A percentile compares a stretch with the other conserved stretches of the same genome.
phyloP scores from a whole-genome alignment of 805 yeast species.

The Starmerella floricola region DNA sequence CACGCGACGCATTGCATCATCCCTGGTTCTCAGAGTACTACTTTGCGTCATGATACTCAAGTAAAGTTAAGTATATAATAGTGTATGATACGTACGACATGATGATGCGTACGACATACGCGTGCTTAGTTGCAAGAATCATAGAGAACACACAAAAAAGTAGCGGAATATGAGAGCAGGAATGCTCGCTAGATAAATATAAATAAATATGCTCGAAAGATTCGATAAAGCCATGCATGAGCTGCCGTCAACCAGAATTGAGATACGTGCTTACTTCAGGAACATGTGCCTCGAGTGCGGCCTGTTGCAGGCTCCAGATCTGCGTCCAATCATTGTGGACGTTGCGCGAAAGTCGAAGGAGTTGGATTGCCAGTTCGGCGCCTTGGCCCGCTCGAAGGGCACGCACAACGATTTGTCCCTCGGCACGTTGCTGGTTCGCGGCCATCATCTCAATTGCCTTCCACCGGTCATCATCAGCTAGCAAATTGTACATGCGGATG shows the following conservation, averaged over 20 bases:
- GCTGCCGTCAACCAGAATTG: background rate
- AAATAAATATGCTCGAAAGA: too few relatives aligned
- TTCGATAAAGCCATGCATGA: background rate
- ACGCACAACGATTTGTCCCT: slow-evolving; percentile 5
- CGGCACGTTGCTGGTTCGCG: slow-evolving; percentile 3
- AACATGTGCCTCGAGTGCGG: background rate
- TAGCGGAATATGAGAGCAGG: background rate
- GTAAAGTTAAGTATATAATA: too few relatives aligned
- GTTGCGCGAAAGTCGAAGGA: slow-evolving; percentile 1
- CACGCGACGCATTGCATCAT: slow-evolving; percentile 44
- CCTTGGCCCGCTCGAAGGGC: slow-evolving; percentile 13
- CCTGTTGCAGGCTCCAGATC: slow-evolving; percentile 6
- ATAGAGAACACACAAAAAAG: background rate
- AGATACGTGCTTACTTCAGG: background rate
- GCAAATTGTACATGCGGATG: slow-evolving; percentile 5
- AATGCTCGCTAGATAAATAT: too few relatives aligned
- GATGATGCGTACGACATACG: too few relatives aligned
- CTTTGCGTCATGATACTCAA: too few relatives aligned
- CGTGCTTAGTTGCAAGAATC: too few relatives aligned
- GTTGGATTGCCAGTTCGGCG: slow-evolving; percentile 7
- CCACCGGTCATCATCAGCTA: slow-evolving; percentile 4
- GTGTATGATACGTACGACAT: too few relatives aligned
- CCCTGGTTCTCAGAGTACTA: slow-evolving; percentile 68
- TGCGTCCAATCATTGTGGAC: slow-evolving; percentile 2
- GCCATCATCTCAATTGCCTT: slow-evolving; percentile 10